Percentiles rank a stretch among this genome's conserved stretches.
phyloP scores from a whole-genome alignment of 2,329 filamentous ascomycete species.

The Fusarium lateritium region DNA sequence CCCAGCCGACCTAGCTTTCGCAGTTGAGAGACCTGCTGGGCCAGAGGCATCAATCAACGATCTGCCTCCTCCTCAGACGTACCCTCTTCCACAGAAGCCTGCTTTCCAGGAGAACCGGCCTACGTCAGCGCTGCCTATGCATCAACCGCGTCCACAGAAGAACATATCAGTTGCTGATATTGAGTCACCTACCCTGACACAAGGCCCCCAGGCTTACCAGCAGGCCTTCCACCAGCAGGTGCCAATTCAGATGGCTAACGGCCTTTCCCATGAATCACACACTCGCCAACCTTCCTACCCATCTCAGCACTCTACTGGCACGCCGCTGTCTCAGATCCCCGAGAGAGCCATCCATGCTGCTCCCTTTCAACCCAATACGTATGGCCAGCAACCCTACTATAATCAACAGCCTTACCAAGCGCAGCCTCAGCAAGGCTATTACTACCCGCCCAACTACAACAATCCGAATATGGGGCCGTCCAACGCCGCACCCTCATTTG shows the following conservation, averaged over 20 bases:
- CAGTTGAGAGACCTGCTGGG: slow-evolving; percentile 30
- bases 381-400: slow-evolving; percentile 70
- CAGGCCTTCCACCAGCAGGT: slow-evolving; percentile 96
- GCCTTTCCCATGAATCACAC: slow-evolving; percentile 72
- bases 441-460: slow-evolving; percentile 72
- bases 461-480: slow-evolving; percentile 67
- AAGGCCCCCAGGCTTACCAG: slow-evolving; percentile 81
- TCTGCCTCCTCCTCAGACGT: slow-evolving; percentile 69
- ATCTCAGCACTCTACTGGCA: slow-evolving; percentile 79
- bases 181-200: slow-evolving; percentile 79
- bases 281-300: slow-evolving; percentile 78
- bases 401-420: slow-evolving; percentile 63
- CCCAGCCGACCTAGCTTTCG: slow-evolving; percentile 35
- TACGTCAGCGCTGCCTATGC: slow-evolving; percentile 76
- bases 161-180: slow-evolving; percentile 93
- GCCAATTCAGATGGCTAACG: slow-evolving; percentile 78
- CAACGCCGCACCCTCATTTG: slow-evolving; percentile 68
- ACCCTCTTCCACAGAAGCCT: slow-evolving; percentile 72
- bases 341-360: slow-evolving; percentile 93
- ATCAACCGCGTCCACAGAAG: slow-evolving; percentile 96
- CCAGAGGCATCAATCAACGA: slow-evolving; percentile 63
- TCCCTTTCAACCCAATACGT: slow-evolving; percentile 85
- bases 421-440: slow-evolving; percentile 72
- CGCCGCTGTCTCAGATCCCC: slow-evolving; percentile 91
- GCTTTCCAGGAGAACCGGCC: slow-evolving; percentile 69